Percentiles rank a stretch among this genome's conserved stretches.
These are phyloP conservation scores for Moricandia arvensis DNA, from an alignment of 345 rosid genomes.

Conservation along the genomic window DNA sequence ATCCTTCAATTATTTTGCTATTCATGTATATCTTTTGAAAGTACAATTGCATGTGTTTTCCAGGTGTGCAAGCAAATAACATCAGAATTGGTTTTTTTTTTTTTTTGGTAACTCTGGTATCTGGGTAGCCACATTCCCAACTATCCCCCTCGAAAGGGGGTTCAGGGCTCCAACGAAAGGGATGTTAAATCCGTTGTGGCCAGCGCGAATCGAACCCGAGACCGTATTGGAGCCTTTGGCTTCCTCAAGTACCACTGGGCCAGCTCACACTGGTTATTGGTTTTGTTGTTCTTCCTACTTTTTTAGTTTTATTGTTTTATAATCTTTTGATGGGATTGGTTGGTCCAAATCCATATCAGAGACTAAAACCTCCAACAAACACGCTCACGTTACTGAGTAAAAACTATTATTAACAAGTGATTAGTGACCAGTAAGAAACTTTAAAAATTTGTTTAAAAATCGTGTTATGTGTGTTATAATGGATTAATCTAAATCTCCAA, in stretches of 20 bases:
- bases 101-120: no score
- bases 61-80: slow-evolving; percentile 28
- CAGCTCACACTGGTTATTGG: no score
- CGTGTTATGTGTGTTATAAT: not conserved
- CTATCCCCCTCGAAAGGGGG: no score
- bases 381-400: not conserved
- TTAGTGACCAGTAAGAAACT: not conserved
- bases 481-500: not conserved
- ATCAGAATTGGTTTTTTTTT: not conserved
- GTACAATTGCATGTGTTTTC: slow-evolving; percentile 41
- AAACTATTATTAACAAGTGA: not conserved
- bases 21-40: slow-evolving; percentile 8
- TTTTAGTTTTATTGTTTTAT: not conserved
- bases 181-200: no score
- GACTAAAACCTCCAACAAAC: not conserved
- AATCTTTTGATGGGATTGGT: slow-evolving; percentile 8
- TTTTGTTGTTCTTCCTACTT: not conserved
- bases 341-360: not conserved
- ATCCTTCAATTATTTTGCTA: slow-evolving; percentile 12
- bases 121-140: no score
- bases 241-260: no score
- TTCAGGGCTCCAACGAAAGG: no score
- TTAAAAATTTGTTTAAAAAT: not conserved
- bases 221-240: no score
- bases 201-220: no score